These are phyloP conservation scores for Hemileccinum impolitum DNA, from an alignment of 768 basidiomycete genomes.

Conservation along the genomic window DNA sequence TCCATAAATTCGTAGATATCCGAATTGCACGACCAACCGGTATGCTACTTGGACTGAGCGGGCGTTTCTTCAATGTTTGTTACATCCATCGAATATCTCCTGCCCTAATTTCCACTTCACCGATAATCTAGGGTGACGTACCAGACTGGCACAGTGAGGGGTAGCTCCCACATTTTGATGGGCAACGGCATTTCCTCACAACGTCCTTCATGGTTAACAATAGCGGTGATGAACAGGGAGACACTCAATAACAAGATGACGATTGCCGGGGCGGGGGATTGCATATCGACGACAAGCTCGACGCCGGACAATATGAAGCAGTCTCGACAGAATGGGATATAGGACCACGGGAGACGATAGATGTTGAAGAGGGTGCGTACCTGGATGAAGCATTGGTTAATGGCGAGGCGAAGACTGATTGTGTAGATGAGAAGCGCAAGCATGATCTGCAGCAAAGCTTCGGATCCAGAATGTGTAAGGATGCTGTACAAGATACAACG, in stretches of 20 bases:
- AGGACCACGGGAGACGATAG: too few species aligned
- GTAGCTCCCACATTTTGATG: background rate
- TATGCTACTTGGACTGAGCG: too few species aligned
- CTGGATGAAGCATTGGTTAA: slow-evolving; percentile 3
- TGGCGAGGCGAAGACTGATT: slow-evolving; percentile 13
- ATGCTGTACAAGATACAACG: slow-evolving; percentile 1
- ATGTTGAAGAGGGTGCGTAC: background rate
- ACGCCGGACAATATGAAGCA: slow-evolving; percentile 11
- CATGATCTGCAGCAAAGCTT: slow-evolving; percentile 2
- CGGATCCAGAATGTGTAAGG: slow-evolving; percentile 9
- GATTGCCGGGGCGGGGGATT: slow-evolving; percentile 7
- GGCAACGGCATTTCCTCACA: background rate
- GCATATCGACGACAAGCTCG: slow-evolving; percentile 5
- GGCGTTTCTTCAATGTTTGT: too few species aligned
- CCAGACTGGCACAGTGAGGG: too few species aligned
- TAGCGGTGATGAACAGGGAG: slow-evolving; percentile 3
- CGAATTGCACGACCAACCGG: too few species aligned
- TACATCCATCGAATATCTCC: too few species aligned
- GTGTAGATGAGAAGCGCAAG: slow-evolving; percentile 18
- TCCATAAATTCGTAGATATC: too few species aligned
- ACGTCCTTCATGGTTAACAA: background rate
- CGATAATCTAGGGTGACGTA: too few species aligned
- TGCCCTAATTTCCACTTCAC: too few species aligned
- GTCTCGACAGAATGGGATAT: background rate
- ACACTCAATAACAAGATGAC: slow-evolving; percentile 7